Base-by-base conservation (phyloP, 495 filamentous ascomycete genomes). In the Neurospora sp. region DNA sequence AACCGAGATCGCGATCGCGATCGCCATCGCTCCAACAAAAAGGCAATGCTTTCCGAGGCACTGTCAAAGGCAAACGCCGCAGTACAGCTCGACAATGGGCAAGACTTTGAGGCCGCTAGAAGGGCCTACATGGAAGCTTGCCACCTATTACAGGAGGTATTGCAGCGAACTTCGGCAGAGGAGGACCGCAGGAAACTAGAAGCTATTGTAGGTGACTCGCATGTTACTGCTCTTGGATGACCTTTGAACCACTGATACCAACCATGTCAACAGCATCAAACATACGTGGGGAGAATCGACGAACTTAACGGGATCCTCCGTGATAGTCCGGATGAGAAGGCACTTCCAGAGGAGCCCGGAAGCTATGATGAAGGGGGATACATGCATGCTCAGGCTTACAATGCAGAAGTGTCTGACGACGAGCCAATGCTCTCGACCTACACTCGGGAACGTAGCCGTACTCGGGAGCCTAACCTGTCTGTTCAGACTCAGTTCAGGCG, bases 31-130 rank as follows among this genome's bases (percentile, higher is more conserved):
- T 41, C 70, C 75, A 12, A 76, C 69, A 39, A 86, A 77, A 97
- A 96, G 82, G 89, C 89, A 31, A 98, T 97, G 92, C 85, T 99
- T 20, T 96, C 94, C 4, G 94, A 91, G 78, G 96, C 96, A 8
- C 83, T 99, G 53, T 90, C 96, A 76, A 97, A 97, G 81, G 96
- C 96, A 44, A 97, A 98, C 76, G 96, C 93, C 31, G 96, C 96
- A 9, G 96, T 99, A 18, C 86, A 96, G 71, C 88, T 98, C 40
- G 96, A 99, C 80, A 96, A 97, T 84, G 94, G 93, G 4, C 92
- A 94, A 76, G 97, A 98, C 79, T 92, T 94, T 75, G 93, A 96
- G 79, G 94, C 94, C 35, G 96, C 96, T 39, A 91, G 96, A 84
- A 89, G 93, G 76, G 94, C 96, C 35, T 99, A 99, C 78, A 86